Conservation (phyloP, 2,329 filamentous ascomycete species). For the Podosphaera fusca region DNA sequence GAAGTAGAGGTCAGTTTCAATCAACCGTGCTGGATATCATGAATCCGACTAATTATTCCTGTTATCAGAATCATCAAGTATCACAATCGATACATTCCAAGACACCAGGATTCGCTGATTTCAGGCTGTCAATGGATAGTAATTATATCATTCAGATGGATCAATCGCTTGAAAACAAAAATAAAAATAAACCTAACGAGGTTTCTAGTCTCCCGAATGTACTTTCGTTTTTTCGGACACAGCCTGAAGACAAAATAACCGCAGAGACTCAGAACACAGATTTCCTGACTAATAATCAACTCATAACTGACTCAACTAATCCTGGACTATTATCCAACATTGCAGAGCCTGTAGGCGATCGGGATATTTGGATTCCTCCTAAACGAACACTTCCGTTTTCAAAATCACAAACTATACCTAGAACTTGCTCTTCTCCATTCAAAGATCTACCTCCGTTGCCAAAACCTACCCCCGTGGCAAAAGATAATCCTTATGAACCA, state of each 20-base stretch:
- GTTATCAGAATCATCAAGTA: not conserved
- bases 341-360: slow-evolving; percentile 1
- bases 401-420: slow-evolving; percentile 3
- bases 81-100: not conserved
- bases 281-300: not conserved
- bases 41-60: not conserved
- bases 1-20: slow-evolving; percentile 6
- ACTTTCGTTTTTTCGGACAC: slow-evolving; percentile 2
- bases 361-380: slow-evolving; percentile 8
- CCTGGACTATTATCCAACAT: slow-evolving; percentile 6
- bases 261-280: not conserved
- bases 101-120: not conserved
- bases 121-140: not conserved
- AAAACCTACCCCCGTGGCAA: slow-evolving; percentile 8
- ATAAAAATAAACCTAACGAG: not conserved
- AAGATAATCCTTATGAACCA: not conserved
- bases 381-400: slow-evolving; percentile 12
- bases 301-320: not conserved
- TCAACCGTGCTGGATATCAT: not conserved
- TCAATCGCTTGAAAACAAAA: not conserved
- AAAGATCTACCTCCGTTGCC: slow-evolving; percentile 8
- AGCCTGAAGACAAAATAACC: not conserved
- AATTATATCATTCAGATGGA: not conserved
- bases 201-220: not conserved
- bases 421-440: slow-evolving; percentile 2